A percentile compares a stretch with the other conserved stretches of the same genome.
These are phyloP conservation scores for Kodamaea anthophila DNA, from an alignment of 1,139 yeast species.

Conservation along the genomic window DNA sequence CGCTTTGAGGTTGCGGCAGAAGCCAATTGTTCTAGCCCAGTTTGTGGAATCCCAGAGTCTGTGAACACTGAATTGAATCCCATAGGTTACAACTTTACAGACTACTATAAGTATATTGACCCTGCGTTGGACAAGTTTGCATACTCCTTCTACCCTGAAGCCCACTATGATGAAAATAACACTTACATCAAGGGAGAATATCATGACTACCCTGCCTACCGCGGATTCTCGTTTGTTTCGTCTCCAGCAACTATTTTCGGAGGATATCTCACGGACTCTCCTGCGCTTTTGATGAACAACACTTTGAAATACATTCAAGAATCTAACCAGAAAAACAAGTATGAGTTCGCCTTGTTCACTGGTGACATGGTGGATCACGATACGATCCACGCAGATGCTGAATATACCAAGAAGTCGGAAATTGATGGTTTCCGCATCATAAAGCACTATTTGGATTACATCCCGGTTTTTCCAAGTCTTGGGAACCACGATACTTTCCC, in stretches of 20 bases:
- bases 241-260: conserved; percentile 59
- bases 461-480: conserved; percentile 59
- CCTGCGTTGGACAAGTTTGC: conserved; percentile 15
- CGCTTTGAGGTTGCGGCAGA: conserved; percentile 55
- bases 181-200: conserved; percentile 36
- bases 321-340: conserved; percentile 23
- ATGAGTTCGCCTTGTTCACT: conserved; percentile 60
- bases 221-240: conserved; percentile 38
- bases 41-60: conserved; percentile 46
- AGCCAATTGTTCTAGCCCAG: conserved; percentile 47
- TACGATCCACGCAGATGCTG: conserved; percentile 38
- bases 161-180: conserved; percentile 31
- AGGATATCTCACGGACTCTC: conserved; percentile 57
- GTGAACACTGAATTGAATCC: conserved; percentile 24
- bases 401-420: conserved; percentile 50
- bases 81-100: conserved; percentile 28
- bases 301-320: conserved; percentile 43
- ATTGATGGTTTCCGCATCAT: conserved; percentile 44
- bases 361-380: conserved; percentile 68
- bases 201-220: conserved; percentile 28
- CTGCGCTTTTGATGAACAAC: conserved; percentile 52
- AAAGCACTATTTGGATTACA: conserved; percentile 46
- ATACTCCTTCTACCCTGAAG: conserved; percentile 30
- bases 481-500: conserved; percentile 77
- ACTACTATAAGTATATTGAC: conserved; percentile 16